Conservation (phyloP, 2,329 filamentous ascomycete species). For the Pseudogymnoascus sp. region DNA sequence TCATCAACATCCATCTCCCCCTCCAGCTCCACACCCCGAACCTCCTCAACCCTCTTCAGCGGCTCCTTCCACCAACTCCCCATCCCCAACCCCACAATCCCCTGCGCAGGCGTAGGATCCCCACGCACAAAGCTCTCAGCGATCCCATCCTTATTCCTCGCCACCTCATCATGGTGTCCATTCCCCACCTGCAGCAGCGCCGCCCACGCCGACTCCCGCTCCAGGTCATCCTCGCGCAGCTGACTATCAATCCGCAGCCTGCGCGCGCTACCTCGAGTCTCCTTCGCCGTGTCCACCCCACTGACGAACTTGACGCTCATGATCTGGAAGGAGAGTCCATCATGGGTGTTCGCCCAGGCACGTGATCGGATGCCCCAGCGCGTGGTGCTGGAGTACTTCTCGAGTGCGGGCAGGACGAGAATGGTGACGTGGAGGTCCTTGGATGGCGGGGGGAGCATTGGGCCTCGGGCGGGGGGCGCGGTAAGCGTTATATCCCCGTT, state of each 20-base stretch:
- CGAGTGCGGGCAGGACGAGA: slow-evolving; percentile 70
- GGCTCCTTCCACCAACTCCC: slow-evolving; percentile 12
- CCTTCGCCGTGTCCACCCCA: slow-evolving; percentile 51
- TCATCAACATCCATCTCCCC: neutral
- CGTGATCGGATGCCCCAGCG: slow-evolving; percentile 77
- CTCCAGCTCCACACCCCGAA: neutral
- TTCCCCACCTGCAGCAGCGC: slow-evolving; percentile 3
- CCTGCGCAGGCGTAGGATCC: neutral
- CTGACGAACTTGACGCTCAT: slow-evolving; percentile 77
- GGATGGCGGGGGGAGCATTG: slow-evolving; percentile 56
- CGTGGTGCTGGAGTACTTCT: slow-evolving; percentile 67
- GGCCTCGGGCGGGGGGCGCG: slow-evolving; percentile 51
- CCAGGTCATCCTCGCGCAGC: slow-evolving; percentile 16
- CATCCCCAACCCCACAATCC: slow-evolving; percentile 10
- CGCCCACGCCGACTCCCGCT: slow-evolving; percentile 15
- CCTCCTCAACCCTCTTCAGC: neutral
- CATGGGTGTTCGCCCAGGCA: slow-evolving; percentile 58
- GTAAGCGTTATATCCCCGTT: slow-evolving; percentile 37
- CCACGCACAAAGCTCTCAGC: slow-evolving; percentile 10
- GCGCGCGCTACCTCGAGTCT: slow-evolving; percentile 37
- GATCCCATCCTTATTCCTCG: neutral
- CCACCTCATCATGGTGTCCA: neutral
- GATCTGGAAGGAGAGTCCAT: slow-evolving; percentile 75
- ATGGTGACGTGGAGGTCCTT: slow-evolving; percentile 84
- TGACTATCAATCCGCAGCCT: slow-evolving; percentile 20